Evolutionary conservation across 2,329 filamentous ascomycete species (phyloP).

Genomic region (Calonectria hawksworthii): DNA sequence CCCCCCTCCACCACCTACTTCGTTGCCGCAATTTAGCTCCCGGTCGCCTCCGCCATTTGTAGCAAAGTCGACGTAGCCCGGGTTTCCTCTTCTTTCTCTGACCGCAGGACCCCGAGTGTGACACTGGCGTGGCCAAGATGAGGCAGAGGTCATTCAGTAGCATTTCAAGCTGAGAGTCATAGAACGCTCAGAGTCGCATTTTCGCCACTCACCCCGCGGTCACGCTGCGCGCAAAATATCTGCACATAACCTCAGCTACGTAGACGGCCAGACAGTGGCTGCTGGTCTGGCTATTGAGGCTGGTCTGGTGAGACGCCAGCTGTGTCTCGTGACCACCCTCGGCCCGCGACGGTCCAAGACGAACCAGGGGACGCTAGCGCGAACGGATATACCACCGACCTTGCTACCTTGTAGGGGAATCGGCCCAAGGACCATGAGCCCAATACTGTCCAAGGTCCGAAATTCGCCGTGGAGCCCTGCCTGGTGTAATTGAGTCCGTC

Average conservation of each 20-base stretch:
- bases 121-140: slow-evolving; percentile 11
- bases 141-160: slow-evolving; percentile 20
- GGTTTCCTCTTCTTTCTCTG: slow-evolving; percentile 9
- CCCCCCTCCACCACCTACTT: not conserved
- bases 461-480: slow-evolving; percentile 38
- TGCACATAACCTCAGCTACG: not conserved
- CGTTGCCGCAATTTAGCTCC: slow-evolving; percentile 14
- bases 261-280: not conserved
- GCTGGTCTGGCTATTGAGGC: not conserved
- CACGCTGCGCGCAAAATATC: slow-evolving; percentile 2
- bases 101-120: slow-evolving; percentile 9
- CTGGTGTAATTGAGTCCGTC: slow-evolving; percentile 8
- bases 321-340: slow-evolving; percentile 31
- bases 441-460: slow-evolving; percentile 41
- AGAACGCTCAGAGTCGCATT: slow-evolving; percentile 3
- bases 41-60: slow-evolving; percentile 28
- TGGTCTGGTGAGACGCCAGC: not conserved
- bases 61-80: not conserved
- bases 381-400: slow-evolving; percentile 26
- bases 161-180: slow-evolving; percentile 10
- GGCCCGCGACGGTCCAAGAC: slow-evolving; percentile 35
- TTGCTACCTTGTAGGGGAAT: slow-evolving; percentile 37
- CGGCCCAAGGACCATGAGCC: slow-evolving; percentile 38
- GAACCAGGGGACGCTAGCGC: slow-evolving; percentile 20
- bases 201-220: slow-evolving; percentile 1